Evolutionary conservation across 2,329 filamentous ascomycete species (phyloP), one percentile per base, ranked within the genome.

Genomic region (Hymenoscyphus linearis): DNA sequence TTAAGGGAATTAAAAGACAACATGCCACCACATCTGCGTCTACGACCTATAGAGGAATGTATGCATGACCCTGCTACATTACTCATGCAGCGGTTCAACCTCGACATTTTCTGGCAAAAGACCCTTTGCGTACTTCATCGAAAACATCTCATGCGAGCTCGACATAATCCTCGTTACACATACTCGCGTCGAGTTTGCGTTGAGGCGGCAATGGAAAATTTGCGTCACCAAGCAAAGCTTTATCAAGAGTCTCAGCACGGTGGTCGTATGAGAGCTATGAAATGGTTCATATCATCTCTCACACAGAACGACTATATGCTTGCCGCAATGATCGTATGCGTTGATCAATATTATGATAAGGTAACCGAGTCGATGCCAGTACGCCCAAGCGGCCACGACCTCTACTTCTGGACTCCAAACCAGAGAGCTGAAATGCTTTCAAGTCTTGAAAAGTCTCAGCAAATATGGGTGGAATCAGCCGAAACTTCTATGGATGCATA

Each of bases 51-150:
- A 62, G 88, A 93, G 61, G 88, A 91, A 60, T 85, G 82, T 50
- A 87, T 85, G 4, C 81, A 86, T 54, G 93, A 96, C 69, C 87
- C 96, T 18, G 86, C 95, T 73, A 90, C 91, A 27, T 83, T 95
- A 62, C 87, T 97, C 61, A 88, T 96, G 78, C 89, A 93, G 57
- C 86, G 93, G 31, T 93, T 92, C 72, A 89, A 89, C 60, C 78
- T 97, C 35, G 90, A 95, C 64, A 87, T 95, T 56, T 77, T 97
- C 4, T 96, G 92, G 71, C 86, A 96, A 65, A 96, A 96, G 76
- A 89, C 92, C 18, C 82, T 96, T 69, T 96, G 91, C 69, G 84
- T 96, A 25, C 82, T 99, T 44, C 95, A 99, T 74, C 84, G 92
- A 57, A 92, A 92, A 65, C 97, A 95, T 73, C 82, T 96, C 61